Conservation (phyloP, 2,329 filamentous ascomycete genomes). For the Aphanoascus verrucosus region DNA sequence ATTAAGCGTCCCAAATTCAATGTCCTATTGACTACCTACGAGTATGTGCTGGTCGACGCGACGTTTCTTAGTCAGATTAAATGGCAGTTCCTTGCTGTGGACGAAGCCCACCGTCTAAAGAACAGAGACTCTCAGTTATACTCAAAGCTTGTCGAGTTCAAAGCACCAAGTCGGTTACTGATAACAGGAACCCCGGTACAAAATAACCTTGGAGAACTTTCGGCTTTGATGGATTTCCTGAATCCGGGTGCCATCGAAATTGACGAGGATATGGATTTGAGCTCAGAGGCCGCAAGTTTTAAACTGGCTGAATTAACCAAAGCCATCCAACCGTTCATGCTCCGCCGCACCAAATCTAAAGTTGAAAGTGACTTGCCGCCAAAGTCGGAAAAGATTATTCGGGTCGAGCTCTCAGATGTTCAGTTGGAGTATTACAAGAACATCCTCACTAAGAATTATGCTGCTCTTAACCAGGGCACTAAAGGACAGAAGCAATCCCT, state of each 20-base stretch:
- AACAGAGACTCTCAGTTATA: slow-evolving; percentile 94
- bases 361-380: slow-evolving; percentile 93
- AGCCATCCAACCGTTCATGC: slow-evolving; percentile 84
- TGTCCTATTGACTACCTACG: slow-evolving; percentile 93
- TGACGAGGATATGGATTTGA: slow-evolving; percentile 81
- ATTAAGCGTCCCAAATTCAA: slow-evolving; percentile 89
- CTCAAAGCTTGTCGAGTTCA: slow-evolving; percentile 71
- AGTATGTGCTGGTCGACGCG: slow-evolving; percentile 82
- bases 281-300: slow-evolving; percentile 66
- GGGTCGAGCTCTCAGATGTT: slow-evolving; percentile 90
- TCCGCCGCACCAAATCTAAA: slow-evolving; percentile 91
- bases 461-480: slow-evolving; percentile 79
- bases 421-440: slow-evolving; percentile 99
- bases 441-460: slow-evolving; percentile 91
- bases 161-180: slow-evolving; percentile 74
- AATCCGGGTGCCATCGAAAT: slow-evolving; percentile 91
- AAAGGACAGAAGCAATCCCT: slow-evolving; percentile 89
- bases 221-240: slow-evolving; percentile 86
- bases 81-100: slow-evolving; percentile 94
- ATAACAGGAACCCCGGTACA: slow-evolving; percentile 97
- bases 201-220: slow-evolving; percentile 87
- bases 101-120: slow-evolving; percentile 93
- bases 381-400: slow-evolving; percentile 98
- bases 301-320: slow-evolving; percentile 79
- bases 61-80: slow-evolving; percentile 80